phyloP scores from a whole-genome alignment of 352 stramenopile genomes.

The Globisporangium paroecandrum region DNA sequence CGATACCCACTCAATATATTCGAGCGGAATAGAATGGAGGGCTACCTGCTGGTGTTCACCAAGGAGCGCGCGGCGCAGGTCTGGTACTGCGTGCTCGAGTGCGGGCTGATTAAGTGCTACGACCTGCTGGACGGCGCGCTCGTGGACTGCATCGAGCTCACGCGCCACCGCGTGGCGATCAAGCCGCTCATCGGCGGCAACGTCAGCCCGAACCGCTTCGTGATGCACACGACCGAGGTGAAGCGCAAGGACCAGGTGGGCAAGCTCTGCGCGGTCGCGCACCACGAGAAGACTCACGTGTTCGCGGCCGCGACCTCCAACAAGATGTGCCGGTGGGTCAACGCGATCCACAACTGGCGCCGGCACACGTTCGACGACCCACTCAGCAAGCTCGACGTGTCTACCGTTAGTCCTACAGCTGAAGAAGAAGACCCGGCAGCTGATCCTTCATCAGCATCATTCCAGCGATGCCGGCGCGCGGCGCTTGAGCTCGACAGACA shows the following conservation, averaged over 20 bases:
- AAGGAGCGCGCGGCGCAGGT: conserved; percentile 43
- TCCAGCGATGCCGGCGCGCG: conserved; percentile 23
- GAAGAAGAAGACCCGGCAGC: conserved; percentile 12
- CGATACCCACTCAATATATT: neutral
- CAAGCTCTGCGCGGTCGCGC: conserved; percentile 33
- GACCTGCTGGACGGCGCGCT: conserved; percentile 30
- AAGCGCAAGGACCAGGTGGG: conserved; percentile 48
- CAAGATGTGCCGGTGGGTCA: conserved; percentile 61
- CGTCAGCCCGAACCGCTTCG: conserved; percentile 70
- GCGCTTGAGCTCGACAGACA: conserved; percentile 16
- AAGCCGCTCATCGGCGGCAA: conserved; percentile 38
- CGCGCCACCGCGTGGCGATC: conserved; percentile 60
- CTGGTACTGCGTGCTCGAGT: conserved; percentile 66
- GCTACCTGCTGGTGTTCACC: conserved; percentile 63
- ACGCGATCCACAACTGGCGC: conserved; percentile 71
- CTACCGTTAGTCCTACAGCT: neutral
- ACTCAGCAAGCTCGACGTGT: conserved; percentile 18
- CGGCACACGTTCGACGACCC: conserved; percentile 64
- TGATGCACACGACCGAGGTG: conserved; percentile 43
- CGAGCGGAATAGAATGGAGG: conserved; percentile 45
- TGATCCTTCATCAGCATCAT: conserved; percentile 10
- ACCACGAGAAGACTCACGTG: conserved; percentile 29
- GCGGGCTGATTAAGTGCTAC: conserved; percentile 55
- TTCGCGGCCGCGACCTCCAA: conserved; percentile 55
- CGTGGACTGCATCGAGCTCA: conserved; percentile 48